These are phyloP conservation scores for Coemansia sp. DNA, from an alignment of 192 early-diverging fungal genomes.

Conservation along the genomic window DNA sequence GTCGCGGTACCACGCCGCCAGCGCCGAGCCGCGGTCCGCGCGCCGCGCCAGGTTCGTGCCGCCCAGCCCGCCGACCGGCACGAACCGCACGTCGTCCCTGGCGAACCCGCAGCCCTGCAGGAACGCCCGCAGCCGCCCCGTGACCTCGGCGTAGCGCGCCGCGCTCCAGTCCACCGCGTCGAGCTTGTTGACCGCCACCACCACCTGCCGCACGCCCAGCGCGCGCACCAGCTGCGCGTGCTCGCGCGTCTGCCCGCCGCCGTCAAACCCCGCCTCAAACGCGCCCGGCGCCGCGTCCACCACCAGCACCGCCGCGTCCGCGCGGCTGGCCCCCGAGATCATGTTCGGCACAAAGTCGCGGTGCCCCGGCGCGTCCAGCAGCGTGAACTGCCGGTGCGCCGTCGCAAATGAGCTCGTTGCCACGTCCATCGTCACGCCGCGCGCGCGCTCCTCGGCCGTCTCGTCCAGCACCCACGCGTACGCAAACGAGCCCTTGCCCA, in stretches of 20 bases:
- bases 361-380: slow-evolving; percentile 96
- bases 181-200: slow-evolving; percentile 95
- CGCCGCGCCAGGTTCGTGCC: slow-evolving; percentile 78
- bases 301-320: slow-evolving; percentile 93
- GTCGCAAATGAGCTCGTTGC: slow-evolving; percentile 90
- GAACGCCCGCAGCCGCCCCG: slow-evolving; percentile 62
- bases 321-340: slow-evolving; percentile 89
- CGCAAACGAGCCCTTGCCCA: slow-evolving; percentile 93
- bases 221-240: slow-evolving; percentile 88
- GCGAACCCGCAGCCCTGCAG: slow-evolving; percentile 77
- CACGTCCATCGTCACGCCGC: slow-evolving; percentile 97
- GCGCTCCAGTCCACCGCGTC: slow-evolving; percentile 85
- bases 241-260: slow-evolving; percentile 93
- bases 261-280: slow-evolving; percentile 94
- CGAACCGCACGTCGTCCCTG: slow-evolving; percentile 67
- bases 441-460: slow-evolving; percentile 81
- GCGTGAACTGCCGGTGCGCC: slow-evolving; percentile 65
- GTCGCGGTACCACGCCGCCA: slow-evolving; percentile 67
- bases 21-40: slow-evolving; percentile 5
- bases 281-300: slow-evolving; percentile 84
- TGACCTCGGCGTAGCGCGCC: slow-evolving; percentile 74
- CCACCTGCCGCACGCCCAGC: slow-evolving; percentile 87
- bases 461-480: slow-evolving; percentile 98
- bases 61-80: slow-evolving; percentile 89
- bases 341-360: slow-evolving; percentile 99